Conservation (phyloP, 768 basidiomycete species). For the Pleurotus pulmonarius region DNA sequence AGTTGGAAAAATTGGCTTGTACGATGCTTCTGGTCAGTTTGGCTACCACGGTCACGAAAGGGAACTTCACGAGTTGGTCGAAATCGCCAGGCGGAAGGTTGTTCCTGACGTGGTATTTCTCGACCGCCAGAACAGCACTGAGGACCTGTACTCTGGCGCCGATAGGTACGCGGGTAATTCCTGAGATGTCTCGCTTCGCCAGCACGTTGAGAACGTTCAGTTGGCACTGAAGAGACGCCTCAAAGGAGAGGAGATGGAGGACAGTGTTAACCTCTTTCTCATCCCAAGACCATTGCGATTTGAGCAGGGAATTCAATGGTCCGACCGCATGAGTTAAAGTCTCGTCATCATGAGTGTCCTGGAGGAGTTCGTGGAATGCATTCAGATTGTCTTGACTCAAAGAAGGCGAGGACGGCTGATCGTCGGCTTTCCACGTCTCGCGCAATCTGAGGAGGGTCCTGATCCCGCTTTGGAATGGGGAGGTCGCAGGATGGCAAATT, state of each 20-base stretch:
- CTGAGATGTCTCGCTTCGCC: not conserved
- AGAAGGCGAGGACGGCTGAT: not conserved
- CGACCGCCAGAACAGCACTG: not conserved
- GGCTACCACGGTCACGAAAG: not conserved
- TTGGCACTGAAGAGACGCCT: conserved; percentile 1
- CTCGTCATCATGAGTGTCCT: conserved; percentile 13
- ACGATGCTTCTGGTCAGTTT: not conserved
- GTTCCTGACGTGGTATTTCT: not conserved
- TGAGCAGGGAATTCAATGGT: not conserved
- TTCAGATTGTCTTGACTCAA: conserved; percentile 7
- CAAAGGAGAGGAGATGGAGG: not conserved
- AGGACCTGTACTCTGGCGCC: not conserved
- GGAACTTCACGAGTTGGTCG: not conserved
- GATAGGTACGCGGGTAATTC: not conserved
- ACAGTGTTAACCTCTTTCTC: conserved; percentile 1
- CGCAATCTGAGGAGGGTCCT: not conserved
- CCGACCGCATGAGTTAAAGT: conserved; percentile 10
- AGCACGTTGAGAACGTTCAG: not conserved
- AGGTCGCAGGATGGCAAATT: conserved; percentile 1
- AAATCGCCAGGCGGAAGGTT: not conserved
- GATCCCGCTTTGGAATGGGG: conserved; percentile 7
- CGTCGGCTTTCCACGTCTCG: not conserved
- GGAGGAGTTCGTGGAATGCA: conserved; percentile 11
- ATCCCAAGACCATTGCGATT: conserved; percentile 4
- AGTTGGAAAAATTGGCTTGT: not conserved